phyloP scores from a whole-genome alignment of 1,284 basidiomycete genomes.

The Ustilago crameri region DNA sequence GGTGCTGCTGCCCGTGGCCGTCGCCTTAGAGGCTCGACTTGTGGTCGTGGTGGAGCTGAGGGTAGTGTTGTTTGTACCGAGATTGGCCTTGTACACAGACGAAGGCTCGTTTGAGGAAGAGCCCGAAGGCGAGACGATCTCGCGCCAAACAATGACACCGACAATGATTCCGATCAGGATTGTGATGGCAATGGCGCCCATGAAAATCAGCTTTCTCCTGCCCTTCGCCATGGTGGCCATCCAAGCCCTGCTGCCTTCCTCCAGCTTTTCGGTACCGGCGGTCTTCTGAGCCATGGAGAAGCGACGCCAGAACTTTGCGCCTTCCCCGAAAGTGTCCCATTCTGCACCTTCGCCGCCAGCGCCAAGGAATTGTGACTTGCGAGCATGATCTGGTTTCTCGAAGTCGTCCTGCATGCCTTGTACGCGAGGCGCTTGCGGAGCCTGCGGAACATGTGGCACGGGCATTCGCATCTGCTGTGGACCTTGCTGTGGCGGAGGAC shows the following conservation, averaged over 20 bases:
- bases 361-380: slow-evolving; percentile 59
- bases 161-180: slow-evolving; percentile 52
- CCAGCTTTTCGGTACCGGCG: slow-evolving; percentile 38
- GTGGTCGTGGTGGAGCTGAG: slow-evolving; percentile 15
- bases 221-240: slow-evolving; percentile 33
- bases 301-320: slow-evolving; percentile 62
- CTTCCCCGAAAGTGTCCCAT: slow-evolving; percentile 59
- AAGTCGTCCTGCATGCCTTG: slow-evolving; percentile 46
- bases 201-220: slow-evolving; percentile 44
- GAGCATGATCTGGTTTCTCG: slow-evolving; percentile 53
- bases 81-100: slow-evolving; percentile 41
- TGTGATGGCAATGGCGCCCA: slow-evolving; percentile 38
- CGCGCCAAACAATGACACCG: slow-evolving; percentile 60
- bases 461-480: slow-evolving; percentile 40
- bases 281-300: slow-evolving; percentile 55
- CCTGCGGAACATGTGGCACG: slow-evolving; percentile 8
- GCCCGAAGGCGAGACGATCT: slow-evolving; percentile 38
- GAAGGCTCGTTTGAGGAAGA: slow-evolving; percentile 24
- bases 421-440: slow-evolving; percentile 38
- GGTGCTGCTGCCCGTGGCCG: slow-evolving; percentile 10
- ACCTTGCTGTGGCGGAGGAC: slow-evolving; percentile 7
- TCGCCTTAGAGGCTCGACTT: slow-evolving; percentile 12
- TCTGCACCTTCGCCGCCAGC: slow-evolving; percentile 57
- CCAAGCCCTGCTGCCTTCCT: slow-evolving; percentile 41
- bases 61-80: slow-evolving; percentile 17